Evolutionary conservation across 495 filamentous ascomycete genomes (phyloP), one percentile per base, ranked within the genome.

Genomic region (Penicillium bialowiezense): DNA sequence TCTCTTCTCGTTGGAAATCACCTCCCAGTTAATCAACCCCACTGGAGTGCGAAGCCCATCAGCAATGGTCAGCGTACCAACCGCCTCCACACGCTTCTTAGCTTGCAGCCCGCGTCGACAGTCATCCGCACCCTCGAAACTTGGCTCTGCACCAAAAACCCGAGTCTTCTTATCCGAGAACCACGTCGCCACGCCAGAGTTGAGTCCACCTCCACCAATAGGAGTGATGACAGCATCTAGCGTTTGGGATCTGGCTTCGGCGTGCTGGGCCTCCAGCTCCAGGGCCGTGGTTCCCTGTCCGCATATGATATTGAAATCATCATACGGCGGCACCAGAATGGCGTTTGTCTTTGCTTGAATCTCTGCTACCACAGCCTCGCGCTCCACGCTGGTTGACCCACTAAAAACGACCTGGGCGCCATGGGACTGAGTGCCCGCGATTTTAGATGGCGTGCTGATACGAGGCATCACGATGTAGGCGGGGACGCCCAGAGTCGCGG

Each of bases 91-190:
- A 23, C 91, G 75, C 50, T 72, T 48, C 13, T 82, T 81, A 0
- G 75, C 67, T 48, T 73, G 73, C 26, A 95, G 71, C 0, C 88
- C 90, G 1, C 87, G 70, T 32, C 79, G 74, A 33, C 78, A 83
- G 71, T 97, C 93, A 69, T 97, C 89, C 5, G 84, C 92, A 44
- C 88, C 90, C 55, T 93, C 67, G 66, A 89, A 90, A 26, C 73
- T 81, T 0, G 93, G 93, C 69, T 97, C 93, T 3, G 91, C 86
- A n/a, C 92, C 92, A 70, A 95, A 97, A 35, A 97, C 89, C 7
- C 58, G 64, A 31, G 78, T 85, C 2, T 76, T 70, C 1, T 85
- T 89, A 13, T 81, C 82, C 18, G 79, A 70, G 63, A 88, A 85
- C 49, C 84, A 84, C 3, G 90, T 81, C 19, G 90, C 90, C 19